phyloP scores from a whole-genome alignment of 140 eudicot species.

The Oenanthe javanica region DNA sequence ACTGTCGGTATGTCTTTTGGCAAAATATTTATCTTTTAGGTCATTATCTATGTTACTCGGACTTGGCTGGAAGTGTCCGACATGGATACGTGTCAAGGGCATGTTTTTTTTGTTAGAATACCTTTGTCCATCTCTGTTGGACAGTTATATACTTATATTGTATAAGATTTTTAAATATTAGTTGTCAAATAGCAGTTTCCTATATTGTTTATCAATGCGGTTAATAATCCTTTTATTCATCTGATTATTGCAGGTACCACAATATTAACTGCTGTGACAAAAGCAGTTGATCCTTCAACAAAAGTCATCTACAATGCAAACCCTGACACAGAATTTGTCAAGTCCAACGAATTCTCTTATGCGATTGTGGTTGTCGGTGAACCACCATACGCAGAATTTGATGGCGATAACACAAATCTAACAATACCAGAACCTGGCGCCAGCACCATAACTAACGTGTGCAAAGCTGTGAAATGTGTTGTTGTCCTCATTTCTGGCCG shows the following conservation, averaged over 20 bases:
- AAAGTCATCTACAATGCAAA: constrained; percentile 6
- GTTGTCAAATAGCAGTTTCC: not conserved
- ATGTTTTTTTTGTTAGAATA: not conserved
- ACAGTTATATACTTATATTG: too few relatives aligned
- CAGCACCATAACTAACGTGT: constrained; percentile 3
- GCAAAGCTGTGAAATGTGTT: constrained; percentile 4
- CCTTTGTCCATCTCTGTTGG: too few relatives aligned
- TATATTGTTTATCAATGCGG: not conserved
- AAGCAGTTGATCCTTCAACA: constrained; percentile 11
- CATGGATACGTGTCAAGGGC: too few relatives aligned
- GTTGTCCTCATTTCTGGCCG: constrained; percentile 10
- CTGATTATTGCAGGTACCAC: constrained; percentile 9
- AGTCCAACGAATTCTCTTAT: constrained; percentile 4
- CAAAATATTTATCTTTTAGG: too few relatives aligned
- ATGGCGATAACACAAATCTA: constrained; percentile 10
- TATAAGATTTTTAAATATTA: not conserved
- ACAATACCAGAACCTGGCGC: constrained; percentile 12
- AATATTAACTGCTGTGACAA: constrained; percentile 9
- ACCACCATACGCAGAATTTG: constrained; percentile 11
- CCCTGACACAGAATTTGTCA: constrained; percentile 12
- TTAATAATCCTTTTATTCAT: not conserved
- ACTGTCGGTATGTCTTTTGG: too few relatives aligned
- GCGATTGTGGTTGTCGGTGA: constrained; percentile 7
- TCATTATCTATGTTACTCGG: too few relatives aligned
- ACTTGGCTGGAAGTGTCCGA: too few relatives aligned